Conservation (phyloP, 148 eudicot species). For the Fagopyrum homotropicum region DNA sequence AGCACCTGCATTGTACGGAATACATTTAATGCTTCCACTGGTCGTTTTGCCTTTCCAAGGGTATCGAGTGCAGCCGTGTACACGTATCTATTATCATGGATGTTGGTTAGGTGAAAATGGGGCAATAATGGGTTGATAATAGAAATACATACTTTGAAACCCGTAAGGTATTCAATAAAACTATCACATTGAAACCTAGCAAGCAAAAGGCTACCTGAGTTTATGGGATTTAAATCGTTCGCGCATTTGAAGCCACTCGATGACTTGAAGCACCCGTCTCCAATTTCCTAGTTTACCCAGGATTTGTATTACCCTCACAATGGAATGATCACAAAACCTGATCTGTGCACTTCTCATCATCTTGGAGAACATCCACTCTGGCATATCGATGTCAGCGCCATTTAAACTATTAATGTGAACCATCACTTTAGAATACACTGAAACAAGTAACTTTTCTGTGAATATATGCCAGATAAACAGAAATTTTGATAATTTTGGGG, state of each 20-base stretch:
- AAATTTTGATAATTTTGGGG: not conserved
- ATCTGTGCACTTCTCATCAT: conserved; percentile 79
- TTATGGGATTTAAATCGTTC: conserved; percentile 78
- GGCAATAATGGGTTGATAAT: not conserved
- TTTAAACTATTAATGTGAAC: conserved; percentile 59
- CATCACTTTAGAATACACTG: conserved; percentile 22
- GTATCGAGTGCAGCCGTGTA: conserved; percentile 89
- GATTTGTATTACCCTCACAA: conserved; percentile 79
- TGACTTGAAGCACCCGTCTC: conserved; percentile 83
- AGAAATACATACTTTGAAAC: not conserved
- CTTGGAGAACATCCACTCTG: conserved; percentile 92
- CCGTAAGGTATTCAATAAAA: not conserved
- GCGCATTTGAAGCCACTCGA: conserved; percentile 86
- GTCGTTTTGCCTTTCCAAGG: conserved; percentile 76
- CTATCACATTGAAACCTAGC: not conserved
- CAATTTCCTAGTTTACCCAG: conserved; percentile 85
- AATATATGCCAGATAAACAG: not conserved
- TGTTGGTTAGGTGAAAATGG: conserved; percentile 16
- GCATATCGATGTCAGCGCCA: conserved; percentile 72
- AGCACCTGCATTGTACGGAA: conserved; percentile 70
- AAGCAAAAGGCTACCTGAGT: conserved; percentile 41
- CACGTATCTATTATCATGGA: conserved; percentile 42
- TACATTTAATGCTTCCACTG: conserved; percentile 86
- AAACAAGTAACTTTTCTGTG: conserved; percentile 2
- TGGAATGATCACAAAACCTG: conserved; percentile 74